Evolutionary conservation across 2,329 filamentous ascomycete species (phyloP).

Genomic region (Alternaria hordeiaustralica): DNA sequence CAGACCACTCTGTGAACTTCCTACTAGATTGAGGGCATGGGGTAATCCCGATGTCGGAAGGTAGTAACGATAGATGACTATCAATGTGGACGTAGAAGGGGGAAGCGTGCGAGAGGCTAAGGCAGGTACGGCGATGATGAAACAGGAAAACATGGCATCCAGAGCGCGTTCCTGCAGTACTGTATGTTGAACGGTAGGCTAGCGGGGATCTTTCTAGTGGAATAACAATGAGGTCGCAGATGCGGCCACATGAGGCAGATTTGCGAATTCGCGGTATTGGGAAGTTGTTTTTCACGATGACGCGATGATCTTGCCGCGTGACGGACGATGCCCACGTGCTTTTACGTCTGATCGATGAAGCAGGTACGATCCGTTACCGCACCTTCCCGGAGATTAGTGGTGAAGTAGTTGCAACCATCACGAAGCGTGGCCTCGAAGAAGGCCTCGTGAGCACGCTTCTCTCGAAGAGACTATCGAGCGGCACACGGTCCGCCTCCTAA

Average conservation of each 20-base stretch:
- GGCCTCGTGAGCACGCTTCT: background rate
- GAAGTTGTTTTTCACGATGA: constrained; percentile 1
- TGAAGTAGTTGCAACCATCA: background rate
- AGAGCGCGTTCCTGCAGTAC: constrained; percentile 12
- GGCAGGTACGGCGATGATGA: constrained; percentile 15
- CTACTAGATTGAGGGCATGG: background rate
- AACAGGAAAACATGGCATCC: background rate
- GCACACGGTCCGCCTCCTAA: constrained; percentile 1
- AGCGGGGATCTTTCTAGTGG: background rate
- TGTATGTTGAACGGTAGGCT: background rate
- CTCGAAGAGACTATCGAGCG: background rate
- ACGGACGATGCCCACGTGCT: background rate
- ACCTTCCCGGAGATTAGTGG: background rate
- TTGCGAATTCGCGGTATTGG: background rate
- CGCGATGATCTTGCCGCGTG: background rate
- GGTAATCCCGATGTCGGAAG: background rate
- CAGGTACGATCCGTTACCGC: background rate
- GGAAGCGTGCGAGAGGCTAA: constrained; percentile 2
- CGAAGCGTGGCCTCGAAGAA: background rate
- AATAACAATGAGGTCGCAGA: constrained; percentile 7
- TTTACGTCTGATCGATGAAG: background rate
- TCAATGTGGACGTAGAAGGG: background rate
- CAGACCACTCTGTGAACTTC: background rate
- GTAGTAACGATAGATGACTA: background rate
- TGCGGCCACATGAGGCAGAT: constrained; percentile 2